These are phyloP conservation scores for Pseudoneurospora amorphoporcata DNA, from an alignment of 495 filamentous ascomycete genomes.

Conservation along the genomic window DNA sequence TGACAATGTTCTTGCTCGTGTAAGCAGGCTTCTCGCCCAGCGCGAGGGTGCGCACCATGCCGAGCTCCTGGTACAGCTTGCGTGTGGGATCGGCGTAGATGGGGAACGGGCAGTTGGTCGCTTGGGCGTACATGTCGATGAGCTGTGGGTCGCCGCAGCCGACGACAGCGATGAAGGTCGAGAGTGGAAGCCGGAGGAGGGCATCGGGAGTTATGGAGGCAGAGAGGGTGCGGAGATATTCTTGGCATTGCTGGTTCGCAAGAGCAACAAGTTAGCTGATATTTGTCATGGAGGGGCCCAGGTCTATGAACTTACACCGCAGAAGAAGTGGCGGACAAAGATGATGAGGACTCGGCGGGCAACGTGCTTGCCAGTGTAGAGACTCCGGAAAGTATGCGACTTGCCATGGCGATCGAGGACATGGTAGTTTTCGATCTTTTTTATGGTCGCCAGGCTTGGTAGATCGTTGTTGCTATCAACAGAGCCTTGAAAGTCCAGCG, in stretches of 20 bases:
- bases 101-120: slow-evolving; percentile 61
- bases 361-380: slow-evolving; percentile 50
- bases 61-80: slow-evolving; percentile 59
- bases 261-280: neutral
- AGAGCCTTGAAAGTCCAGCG: slow-evolving; percentile 35
- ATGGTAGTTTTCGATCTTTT: slow-evolving; percentile 43
- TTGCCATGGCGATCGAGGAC: slow-evolving; percentile 58
- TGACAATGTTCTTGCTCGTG: slow-evolving; percentile 40
- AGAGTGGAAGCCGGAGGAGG: slow-evolving; percentile 42
- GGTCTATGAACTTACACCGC: slow-evolving; percentile 50
- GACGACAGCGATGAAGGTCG: slow-evolving; percentile 60
- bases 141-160: slow-evolving; percentile 70
- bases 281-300: neutral
- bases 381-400: slow-evolving; percentile 51
- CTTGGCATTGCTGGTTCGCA: slow-evolving; percentile 51
- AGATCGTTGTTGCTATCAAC: slow-evolving; percentile 42
- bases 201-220: slow-evolving; percentile 45
- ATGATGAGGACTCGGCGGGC: slow-evolving; percentile 56
- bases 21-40: slow-evolving; percentile 60
- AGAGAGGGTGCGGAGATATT: slow-evolving; percentile 59
- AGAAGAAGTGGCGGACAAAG: slow-evolving; percentile 87
- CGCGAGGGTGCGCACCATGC: slow-evolving; percentile 55
- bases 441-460: slow-evolving; percentile 37
- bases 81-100: slow-evolving; percentile 70
- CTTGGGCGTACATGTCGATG: slow-evolving; percentile 55